Percentiles rank a stretch among this genome's conserved stretches.
phyloP scores from a whole-genome alignment of 208 protist species.

The Blechomonas ayalai region DNA sequence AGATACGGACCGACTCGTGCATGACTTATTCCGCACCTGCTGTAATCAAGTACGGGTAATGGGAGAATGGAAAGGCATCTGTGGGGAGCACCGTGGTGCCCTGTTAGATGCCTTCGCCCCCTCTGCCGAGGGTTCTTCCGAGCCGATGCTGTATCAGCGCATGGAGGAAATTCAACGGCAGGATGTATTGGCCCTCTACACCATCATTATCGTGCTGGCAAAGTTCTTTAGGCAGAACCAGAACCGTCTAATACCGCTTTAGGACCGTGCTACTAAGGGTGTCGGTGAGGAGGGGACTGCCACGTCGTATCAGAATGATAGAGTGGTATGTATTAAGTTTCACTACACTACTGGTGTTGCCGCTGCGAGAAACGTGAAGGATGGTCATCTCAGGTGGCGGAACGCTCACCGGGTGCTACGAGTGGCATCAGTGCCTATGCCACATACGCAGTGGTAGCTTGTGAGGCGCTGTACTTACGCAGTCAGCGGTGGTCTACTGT shows the following conservation, averaged over 20 bases:
- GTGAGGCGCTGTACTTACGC: too few species aligned
- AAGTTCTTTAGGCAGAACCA: conserved; percentile 81
- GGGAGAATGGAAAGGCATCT: conserved; percentile 24
- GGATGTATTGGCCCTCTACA: conserved; percentile 66
- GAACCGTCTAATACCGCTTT: conserved; percentile 72
- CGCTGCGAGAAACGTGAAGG: too few species aligned
- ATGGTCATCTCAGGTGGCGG: too few species aligned
- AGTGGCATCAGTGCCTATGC: too few species aligned
- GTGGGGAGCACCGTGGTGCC: conserved; percentile 28
- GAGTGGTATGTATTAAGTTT: too few species aligned
- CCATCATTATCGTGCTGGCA: conserved; percentile 58
- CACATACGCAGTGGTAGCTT: too few species aligned
- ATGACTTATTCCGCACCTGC: conserved; percentile 54
- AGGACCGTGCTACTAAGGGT: too few species aligned
- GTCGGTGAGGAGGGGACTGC: too few species aligned
- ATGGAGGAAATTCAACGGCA: conserved; percentile 34
- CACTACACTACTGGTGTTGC: too few species aligned
- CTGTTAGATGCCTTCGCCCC: conserved; percentile 21
- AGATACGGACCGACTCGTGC: conserved; percentile 62
- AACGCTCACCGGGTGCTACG: too few species aligned
- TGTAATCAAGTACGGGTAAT: conserved; percentile 63
- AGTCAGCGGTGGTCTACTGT: too few species aligned
- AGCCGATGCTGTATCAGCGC: conserved; percentile 19
- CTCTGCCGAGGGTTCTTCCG: neutral
- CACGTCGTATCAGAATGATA: neutral